phyloP scores from a whole-genome alignment of 1,139 yeast species.

The Wickerhamiella infanticola region DNA sequence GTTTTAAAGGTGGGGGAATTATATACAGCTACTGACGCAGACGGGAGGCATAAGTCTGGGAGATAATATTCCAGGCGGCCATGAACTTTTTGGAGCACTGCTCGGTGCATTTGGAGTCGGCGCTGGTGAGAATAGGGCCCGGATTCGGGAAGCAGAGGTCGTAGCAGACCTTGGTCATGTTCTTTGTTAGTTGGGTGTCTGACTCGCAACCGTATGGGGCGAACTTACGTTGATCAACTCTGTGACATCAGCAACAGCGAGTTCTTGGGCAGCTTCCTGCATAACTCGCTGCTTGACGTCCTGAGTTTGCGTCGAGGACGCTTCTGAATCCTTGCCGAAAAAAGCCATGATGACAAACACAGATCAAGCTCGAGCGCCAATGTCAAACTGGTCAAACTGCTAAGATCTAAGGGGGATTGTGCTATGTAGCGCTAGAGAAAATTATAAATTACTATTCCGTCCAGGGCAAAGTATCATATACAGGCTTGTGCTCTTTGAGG shows the following conservation, averaged over 20 bases:
- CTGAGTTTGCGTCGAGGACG: conserved; percentile 7
- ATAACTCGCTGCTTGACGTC: conserved; percentile 47
- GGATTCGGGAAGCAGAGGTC: conserved; percentile 55
- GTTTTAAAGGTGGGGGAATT: background rate
- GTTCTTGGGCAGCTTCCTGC: conserved; percentile 60
- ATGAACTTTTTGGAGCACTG: conserved; percentile 77
- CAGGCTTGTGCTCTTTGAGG: conserved; percentile 1
- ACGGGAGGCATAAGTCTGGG: conserved; percentile 59
- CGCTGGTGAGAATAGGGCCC: conserved; percentile 30
- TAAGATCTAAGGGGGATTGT: background rate
- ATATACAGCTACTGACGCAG: conserved; percentile 36
- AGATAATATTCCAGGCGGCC: conserved; percentile 79
- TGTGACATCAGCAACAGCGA: conserved; percentile 80
- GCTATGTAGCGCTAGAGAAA: background rate
- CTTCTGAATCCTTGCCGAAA: conserved; percentile 1
- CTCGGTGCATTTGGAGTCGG: conserved; percentile 45
- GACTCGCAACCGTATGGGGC: background rate
- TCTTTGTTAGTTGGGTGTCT: conserved; percentile 18
- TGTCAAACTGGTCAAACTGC: too few species aligned
- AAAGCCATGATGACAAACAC: background rate
- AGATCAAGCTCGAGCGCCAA: too few species aligned
- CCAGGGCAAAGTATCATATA: conserved; percentile 7
- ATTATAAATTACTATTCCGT: background rate
- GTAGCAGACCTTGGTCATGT: conserved; percentile 80
- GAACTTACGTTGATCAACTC: conserved; percentile 48